These are phyloP conservation scores for Dactylonectria estremocensis DNA, from an alignment of 2,329 filamentous ascomycete genomes.

Conservation along the genomic window DNA sequence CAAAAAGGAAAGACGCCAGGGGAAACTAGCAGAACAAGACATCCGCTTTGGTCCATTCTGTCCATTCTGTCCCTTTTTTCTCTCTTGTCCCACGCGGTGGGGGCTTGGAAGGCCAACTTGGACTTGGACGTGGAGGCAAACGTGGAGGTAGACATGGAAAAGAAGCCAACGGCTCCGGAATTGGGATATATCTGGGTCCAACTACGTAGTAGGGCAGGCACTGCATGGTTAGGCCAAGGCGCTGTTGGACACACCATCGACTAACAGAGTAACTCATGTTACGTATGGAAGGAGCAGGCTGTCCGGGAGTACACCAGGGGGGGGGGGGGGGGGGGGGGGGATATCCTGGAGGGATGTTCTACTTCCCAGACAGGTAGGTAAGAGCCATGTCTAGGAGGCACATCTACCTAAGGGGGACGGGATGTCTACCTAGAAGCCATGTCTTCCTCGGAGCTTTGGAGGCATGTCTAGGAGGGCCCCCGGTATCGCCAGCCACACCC, in stretches of 20 bases:
- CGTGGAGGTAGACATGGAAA: not conserved
- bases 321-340: not conserved
- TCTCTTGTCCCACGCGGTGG: conserved; percentile 1
- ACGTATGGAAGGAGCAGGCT: not conserved
- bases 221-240: not conserved
- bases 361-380: too few species aligned
- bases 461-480: conserved; percentile 32
- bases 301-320: not conserved
- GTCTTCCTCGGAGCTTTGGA: not conserved
- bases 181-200: not conserved
- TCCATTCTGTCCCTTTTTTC: not conserved
- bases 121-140: too few species aligned
- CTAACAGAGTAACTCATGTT: not conserved
- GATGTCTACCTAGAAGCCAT: not conserved
- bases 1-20: not conserved
- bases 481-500: conserved; percentile 46
- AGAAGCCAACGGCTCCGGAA: not conserved
- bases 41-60: not conserved
- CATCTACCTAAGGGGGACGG: not conserved
- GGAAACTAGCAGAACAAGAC: not conserved
- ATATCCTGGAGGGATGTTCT: too few species aligned
- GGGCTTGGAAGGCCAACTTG: not conserved
- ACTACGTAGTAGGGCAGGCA: not conserved
- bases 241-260: not conserved
- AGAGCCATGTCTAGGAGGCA: not conserved